A percentile compares a stretch with the other conserved stretches of the same genome.
phyloP scores from a whole-genome alignment of 305 asterid genomes.

The Fraxinus greggii region DNA sequence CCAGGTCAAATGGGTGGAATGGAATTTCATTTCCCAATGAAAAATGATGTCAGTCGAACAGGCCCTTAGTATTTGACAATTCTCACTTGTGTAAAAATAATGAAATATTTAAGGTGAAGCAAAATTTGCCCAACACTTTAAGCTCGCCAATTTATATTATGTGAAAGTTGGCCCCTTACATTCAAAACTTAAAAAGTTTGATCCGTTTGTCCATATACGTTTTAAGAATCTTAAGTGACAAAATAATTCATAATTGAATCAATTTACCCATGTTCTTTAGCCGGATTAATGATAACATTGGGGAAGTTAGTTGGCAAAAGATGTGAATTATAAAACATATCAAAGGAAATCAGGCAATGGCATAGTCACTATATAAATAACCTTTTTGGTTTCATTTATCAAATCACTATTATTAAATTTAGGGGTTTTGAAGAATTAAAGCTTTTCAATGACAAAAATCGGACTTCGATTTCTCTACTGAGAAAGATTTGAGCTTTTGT shows the following conservation, averaged over 20 bases:
- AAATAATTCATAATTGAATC: too few species aligned
- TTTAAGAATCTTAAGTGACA: too few species aligned
- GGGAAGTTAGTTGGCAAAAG: too few species aligned
- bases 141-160: not conserved
- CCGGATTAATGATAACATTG: too few species aligned
- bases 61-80: not conserved
- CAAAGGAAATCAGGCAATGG: not conserved
- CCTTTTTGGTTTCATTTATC: conserved; percentile 20
- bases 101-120: not conserved
- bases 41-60: too few species aligned
- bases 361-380: not conserved
- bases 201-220: not conserved
- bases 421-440: conserved; percentile 23
- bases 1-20: too few species aligned
- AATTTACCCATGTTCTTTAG: too few species aligned
- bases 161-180: not conserved
- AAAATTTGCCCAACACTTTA: too few species aligned
- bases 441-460: conserved; percentile 27
- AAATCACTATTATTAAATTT: conserved; percentile 20
- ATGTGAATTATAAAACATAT: not conserved
- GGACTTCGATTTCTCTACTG: conserved; percentile 41
- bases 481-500: conserved; percentile 73
- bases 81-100: too few species aligned
- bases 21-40: too few species aligned
- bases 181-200: not conserved